Conservation (phyloP, 208 protist species). For the Kentomonas sorsogonicus region DNA sequence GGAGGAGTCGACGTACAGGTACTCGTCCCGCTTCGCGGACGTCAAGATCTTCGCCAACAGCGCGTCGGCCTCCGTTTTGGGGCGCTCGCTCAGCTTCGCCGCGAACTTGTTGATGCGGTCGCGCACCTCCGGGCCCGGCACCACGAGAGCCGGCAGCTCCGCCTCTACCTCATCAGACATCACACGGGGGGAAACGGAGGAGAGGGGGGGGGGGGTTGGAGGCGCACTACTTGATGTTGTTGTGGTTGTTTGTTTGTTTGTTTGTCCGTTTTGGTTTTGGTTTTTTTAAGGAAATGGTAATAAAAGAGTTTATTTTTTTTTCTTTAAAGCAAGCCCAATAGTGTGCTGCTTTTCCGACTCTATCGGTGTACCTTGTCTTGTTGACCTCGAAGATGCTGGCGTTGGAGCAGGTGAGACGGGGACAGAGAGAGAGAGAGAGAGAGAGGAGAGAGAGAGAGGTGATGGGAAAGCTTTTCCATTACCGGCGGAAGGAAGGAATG, state of each 20-base stretch:
- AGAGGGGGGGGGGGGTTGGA: too few relatives aligned
- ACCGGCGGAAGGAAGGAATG: too few relatives aligned
- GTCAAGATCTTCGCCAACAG: slow-evolving; percentile 78
- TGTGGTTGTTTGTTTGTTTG: slow-evolving; percentile 12
- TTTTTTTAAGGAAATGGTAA: not conserved
- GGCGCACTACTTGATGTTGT: not conserved
- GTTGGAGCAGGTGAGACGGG: too few relatives aligned
- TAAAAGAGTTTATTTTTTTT: too few relatives aligned
- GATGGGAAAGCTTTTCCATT: too few relatives aligned
- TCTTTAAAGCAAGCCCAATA: too few relatives aligned
- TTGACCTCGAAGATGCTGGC: too few relatives aligned
- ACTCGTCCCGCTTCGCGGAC: slow-evolving; percentile 67
- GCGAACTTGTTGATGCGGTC: slow-evolving; percentile 73
- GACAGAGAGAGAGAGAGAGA: too few relatives aligned
- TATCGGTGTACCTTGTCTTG: too few relatives aligned
- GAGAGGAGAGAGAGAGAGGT: too few relatives aligned
- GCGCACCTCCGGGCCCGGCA: slow-evolving; percentile 75
- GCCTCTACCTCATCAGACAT: slow-evolving; percentile 41
- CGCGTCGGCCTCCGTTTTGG: slow-evolving; percentile 73
- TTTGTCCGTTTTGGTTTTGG: not conserved
- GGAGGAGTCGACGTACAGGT: slow-evolving; percentile 70
- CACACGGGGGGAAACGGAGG: not conserved
- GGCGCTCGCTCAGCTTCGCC: slow-evolving; percentile 53
- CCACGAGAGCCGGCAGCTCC: slow-evolving; percentile 57
- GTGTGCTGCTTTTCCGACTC: too few relatives aligned